phyloP scores from a whole-genome alignment of 768 basidiomycete genomes.

The Lactarius indigo region DNA sequence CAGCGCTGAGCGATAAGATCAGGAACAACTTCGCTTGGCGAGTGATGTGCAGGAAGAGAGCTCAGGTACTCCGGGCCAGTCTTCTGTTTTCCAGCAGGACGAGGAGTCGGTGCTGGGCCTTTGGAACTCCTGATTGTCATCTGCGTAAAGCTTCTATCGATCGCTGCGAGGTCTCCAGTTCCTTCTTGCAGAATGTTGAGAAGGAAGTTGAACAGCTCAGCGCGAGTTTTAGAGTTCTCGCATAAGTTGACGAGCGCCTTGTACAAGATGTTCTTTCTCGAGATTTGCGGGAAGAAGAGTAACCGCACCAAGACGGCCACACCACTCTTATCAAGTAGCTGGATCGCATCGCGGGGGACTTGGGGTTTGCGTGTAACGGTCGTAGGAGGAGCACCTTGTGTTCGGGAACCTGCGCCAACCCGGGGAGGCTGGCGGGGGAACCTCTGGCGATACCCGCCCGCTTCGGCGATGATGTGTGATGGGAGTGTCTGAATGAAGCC shows the following conservation, averaged over 20 bases:
- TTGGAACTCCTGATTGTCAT: conserved; percentile 73
- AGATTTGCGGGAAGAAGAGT: conserved; percentile 93
- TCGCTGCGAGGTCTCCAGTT: conserved; percentile 83
- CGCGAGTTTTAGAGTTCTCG: conserved; percentile 88
- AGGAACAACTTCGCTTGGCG: conserved; percentile 78
- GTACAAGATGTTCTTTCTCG: conserved; percentile 80
- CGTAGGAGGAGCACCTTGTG: conserved; percentile 23
- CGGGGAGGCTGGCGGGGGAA: conserved; percentile 24
- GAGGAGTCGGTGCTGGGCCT: conserved; percentile 39
- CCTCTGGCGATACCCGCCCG: conserved; percentile 64
- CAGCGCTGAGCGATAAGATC: conserved; percentile 93
- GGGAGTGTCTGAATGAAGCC: conserved; percentile 79
- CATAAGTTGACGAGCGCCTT: conserved; percentile 92
- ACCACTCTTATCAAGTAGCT: conserved; percentile 86
- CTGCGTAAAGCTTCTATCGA: conserved; percentile 92
- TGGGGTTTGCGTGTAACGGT: conserved; percentile 46
- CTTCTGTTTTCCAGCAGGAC: conserved; percentile 68
- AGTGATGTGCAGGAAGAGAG: conserved; percentile 46
- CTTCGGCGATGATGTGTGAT: conserved; percentile 84
- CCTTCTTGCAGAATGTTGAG: conserved; percentile 95
- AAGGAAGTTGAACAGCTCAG: conserved; percentile 90
- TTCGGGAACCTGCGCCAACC: conserved; percentile 18
- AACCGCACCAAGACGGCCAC: conserved; percentile 87
- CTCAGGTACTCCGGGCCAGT: conserved; percentile 49
- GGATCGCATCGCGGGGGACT: conserved; percentile 80